Evolutionary conservation across 371 early-diverging fungal species (phyloP).

Genomic region (Mortierella polycephala): DNA sequence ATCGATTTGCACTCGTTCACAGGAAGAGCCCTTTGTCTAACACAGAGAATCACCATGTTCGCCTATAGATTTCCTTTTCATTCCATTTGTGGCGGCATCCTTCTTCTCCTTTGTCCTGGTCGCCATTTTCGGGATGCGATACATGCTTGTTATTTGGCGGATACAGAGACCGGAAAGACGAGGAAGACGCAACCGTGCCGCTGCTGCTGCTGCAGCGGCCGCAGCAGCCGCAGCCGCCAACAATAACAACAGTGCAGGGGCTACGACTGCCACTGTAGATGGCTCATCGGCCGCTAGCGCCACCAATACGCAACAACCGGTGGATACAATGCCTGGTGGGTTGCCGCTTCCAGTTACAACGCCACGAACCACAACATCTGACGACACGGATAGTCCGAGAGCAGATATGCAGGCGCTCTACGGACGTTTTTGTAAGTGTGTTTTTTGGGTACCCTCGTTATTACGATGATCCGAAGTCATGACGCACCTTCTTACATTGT

Average conservation of each 20-base stretch:
- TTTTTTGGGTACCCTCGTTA: not conserved
- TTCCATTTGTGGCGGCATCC: constrained; percentile 73
- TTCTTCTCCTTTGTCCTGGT: constrained; percentile 79
- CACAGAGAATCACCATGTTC: too few relatives aligned
- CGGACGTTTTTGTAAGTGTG: constrained; percentile 64
- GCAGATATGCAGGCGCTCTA: constrained; percentile 61
- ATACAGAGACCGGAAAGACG: constrained; percentile 72
- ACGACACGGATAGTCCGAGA: constrained; percentile 41
- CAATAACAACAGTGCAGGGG: constrained; percentile 3
- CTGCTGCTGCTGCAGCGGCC: constrained; percentile 7
- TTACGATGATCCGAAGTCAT: not conserved
- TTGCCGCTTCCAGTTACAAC: constrained; percentile 48
- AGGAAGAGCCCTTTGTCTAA: too few relatives aligned
- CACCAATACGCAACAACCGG: constrained; percentile 2
- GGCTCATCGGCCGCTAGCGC: not conserved
- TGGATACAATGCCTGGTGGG: constrained; percentile 47
- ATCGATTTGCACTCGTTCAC: too few relatives aligned
- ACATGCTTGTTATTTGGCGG: constrained; percentile 76
- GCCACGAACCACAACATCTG: constrained; percentile 20
- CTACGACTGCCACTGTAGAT: not conserved
- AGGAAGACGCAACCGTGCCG: constrained; percentile 29
- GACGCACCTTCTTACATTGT: not conserved
- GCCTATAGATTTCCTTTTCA: constrained; percentile 61
- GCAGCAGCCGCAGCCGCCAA: not conserved
- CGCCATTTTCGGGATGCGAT: constrained; percentile 79